These are phyloP conservation scores for Kwoniella botswanensis DNA, from an alignment of 768 basidiomycete species.

Conservation along the genomic window DNA sequence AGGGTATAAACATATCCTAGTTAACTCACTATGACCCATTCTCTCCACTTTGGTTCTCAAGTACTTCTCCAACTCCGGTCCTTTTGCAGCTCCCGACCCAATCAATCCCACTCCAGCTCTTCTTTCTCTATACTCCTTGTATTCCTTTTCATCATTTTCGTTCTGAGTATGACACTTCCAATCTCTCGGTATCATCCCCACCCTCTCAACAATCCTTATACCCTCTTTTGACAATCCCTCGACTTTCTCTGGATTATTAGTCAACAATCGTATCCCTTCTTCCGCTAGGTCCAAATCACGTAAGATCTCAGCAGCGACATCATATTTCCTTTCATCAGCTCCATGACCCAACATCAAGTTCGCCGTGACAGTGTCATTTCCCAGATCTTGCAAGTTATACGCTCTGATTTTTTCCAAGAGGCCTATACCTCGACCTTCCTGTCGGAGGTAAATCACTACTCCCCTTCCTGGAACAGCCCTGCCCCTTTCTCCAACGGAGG, in stretches of 20 bases:
- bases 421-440: slow-evolving; percentile 97
- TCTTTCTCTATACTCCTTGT: slow-evolving; percentile 60
- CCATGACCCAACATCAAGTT: slow-evolving; percentile 93
- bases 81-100: slow-evolving; percentile 74
- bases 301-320: slow-evolving; percentile 86
- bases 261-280: slow-evolving; percentile 74
- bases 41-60: slow-evolving; percentile 91
- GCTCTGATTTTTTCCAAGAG: slow-evolving; percentile 93
- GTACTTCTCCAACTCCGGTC: slow-evolving; percentile 91
- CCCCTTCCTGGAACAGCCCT: slow-evolving; percentile 78
- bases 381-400: slow-evolving; percentile 96
- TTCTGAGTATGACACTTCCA: slow-evolving; percentile 63
- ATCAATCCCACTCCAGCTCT: slow-evolving; percentile 75
- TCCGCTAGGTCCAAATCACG: slow-evolving; percentile 78
- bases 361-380: slow-evolving; percentile 97
- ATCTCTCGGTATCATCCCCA: slow-evolving; percentile 90
- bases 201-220: slow-evolving; percentile 77
- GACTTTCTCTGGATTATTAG: slow-evolving; percentile 98
- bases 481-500: slow-evolving; percentile 58
- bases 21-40: slow-evolving; percentile 78
- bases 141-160: slow-evolving; percentile 28
- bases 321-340: slow-evolving; percentile 93
- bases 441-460: slow-evolving; percentile 90
- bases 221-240: slow-evolving; percentile 83
- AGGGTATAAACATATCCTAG: background rate